Base-by-base conservation (phyloP, 805 yeast genomes). In the Lipomyces starkeyi region DNA sequence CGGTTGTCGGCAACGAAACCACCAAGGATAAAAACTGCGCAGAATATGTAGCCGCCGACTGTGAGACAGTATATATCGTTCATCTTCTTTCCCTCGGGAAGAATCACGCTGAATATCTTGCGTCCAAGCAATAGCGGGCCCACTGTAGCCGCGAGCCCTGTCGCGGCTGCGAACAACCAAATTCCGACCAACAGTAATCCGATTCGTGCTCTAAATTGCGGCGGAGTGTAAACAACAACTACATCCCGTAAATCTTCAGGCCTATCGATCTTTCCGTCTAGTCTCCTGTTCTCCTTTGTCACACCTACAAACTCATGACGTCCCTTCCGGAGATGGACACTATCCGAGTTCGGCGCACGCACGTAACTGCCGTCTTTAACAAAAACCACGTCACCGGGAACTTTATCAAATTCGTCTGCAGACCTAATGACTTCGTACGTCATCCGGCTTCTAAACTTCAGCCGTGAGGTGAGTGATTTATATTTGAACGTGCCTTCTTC, bases 311-410 rank as follows among this genome's bases (percentile, higher is more conserved):
- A 95, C 66, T 93, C 79, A 59, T 85, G 84, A 29, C 73, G 64
- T 72, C 85, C 85, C 71, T 83, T 87, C 59, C 84, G 84, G 66
- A 92, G 81, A 0, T 94, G 86, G 25, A 89, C 87, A 17, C 88
- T 88, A 76, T 93, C 98, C 71, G 85, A 85, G 67, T 87, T 89
- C 0, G 99, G 99, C 0, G 93, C 99, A 65, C 98, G 86, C 43
- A 93, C 86, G 74, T 86, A 89, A 59, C 82, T 81, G 2, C 99
- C 99, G 77, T 91, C 89, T 0, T 93, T 93, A 7, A 91, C 87
- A 75, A 90, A 90, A 59, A 86, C 87, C 0, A 90, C 87, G 65
- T 85, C 78, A 2, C 79, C 79, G 11, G 77, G 74, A 73, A 88
- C 88, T 2, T 81, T 77, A 11, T 75, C 76, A 2, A 47, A 35